Base-by-base conservation (phyloP, 1,139 yeast species). In the Kodamaea sp. region DNA sequence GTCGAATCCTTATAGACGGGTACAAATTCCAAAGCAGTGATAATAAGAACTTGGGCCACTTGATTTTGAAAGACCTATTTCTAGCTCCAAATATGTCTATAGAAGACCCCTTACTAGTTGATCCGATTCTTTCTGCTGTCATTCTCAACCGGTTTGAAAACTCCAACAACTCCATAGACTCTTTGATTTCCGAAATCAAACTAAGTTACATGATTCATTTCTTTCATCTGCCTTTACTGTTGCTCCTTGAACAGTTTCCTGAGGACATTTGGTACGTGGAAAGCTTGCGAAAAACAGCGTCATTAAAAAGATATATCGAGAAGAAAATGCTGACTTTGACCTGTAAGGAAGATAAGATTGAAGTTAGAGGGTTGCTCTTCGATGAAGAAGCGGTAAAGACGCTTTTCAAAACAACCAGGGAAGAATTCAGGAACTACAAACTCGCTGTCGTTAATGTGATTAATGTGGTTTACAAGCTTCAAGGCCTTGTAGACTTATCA, bases 161-260 rank as follows among this genome's bases (percentile, higher is more conserved):
- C 59, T 70, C 71, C 20, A 69, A 68, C 42, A 69, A 68, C 41
- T 70, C 76, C 15, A 70, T 80, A 29, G 84, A 82, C 46, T 67
- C 75, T 11, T 61, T 76, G 32, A 60, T 74, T 7, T 58, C 76
- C 11, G 72, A 76, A 29, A 60, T 86, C 43, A 81, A 80, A 46
- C 66, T 83, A 40, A 63, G 81, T 18, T 70, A 80, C 47, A 81
- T 86, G 87, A 71, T 81, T 4, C 83, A 82, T 50, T 85, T 78
- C 53, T 84, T 76, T 51, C 80, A 77, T 39, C 83, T 80, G 59
- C 88, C 92, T 1, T 69, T 81, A 35, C 68, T 84, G 0, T 57
- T 75, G 1, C 63, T 72, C 14, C 23, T 38, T 7, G 30, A 30
- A n/a, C 28, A 29, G 5, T 13, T 19, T 18, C 10, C 11, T n/a